Percentiles rank a stretch among this genome's conserved stretches.
These are phyloP conservation scores for Cladorrhinum sp. DNA, from an alignment of 2,329 filamentous ascomycete genomes.

Conservation along the genomic window DNA sequence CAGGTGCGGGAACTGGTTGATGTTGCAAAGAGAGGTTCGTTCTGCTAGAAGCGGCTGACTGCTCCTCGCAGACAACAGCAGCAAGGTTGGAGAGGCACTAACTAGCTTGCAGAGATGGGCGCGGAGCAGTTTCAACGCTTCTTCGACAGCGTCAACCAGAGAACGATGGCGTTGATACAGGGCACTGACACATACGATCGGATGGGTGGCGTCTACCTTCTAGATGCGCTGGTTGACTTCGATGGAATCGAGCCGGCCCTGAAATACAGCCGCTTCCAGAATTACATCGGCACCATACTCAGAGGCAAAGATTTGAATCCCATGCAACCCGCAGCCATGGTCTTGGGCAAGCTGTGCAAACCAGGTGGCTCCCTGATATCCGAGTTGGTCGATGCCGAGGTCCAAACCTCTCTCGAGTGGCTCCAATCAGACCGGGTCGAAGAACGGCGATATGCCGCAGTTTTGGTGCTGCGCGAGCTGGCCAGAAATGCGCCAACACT, in stretches of 20 bases:
- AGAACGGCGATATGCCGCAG: constrained; percentile 87
- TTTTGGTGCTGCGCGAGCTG: constrained; percentile 84
- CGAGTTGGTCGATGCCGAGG: constrained; percentile 93
- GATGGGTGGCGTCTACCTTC: constrained; percentile 85
- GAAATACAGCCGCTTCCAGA: constrained; percentile 92
- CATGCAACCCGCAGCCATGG: constrained; percentile 85
- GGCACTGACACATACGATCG: constrained; percentile 84
- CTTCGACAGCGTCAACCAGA: constrained; percentile 55
- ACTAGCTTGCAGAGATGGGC: constrained; percentile 60
- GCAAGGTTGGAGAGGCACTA: constrained; percentile 3
- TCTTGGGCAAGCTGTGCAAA: constrained; percentile 84
- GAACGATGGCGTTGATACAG: constrained; percentile 67
- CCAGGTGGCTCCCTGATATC: constrained; percentile 92
- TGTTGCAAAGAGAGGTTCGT: constrained; percentile 53
- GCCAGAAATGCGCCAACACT: constrained; percentile 90
- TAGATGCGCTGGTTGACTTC: constrained; percentile 92
- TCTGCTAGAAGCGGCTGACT: not conserved
- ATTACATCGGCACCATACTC: constrained; percentile 82
- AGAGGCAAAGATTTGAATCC: constrained; percentile 87
- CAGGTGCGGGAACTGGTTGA: constrained; percentile 55
- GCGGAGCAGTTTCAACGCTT: constrained; percentile 70
- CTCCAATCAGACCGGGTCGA: constrained; percentile 93
- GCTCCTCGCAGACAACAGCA: not conserved
- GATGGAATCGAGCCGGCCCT: constrained; percentile 89
- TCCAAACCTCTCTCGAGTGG: constrained; percentile 95